Conservation (phyloP, 2,329 filamentous ascomycete genomes). For the Myrmaecium sp. region DNA sequence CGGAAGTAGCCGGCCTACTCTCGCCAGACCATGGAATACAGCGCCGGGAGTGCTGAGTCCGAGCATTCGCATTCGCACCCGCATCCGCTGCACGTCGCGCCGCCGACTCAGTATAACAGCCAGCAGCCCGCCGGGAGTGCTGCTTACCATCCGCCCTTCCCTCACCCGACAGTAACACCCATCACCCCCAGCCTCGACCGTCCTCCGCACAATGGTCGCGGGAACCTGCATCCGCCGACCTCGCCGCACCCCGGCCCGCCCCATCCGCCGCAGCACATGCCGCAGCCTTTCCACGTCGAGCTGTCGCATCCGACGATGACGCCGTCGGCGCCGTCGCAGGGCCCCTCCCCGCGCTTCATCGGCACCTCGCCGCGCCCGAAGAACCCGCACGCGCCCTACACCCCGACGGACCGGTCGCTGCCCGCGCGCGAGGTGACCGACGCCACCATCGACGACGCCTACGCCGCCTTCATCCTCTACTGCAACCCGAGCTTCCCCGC, state of each 20-base stretch:
- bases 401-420: slow-evolving; percentile 34
- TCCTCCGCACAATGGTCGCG: slow-evolving; percentile 15
- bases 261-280: slow-evolving; percentile 10
- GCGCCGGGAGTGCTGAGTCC: slow-evolving; percentile 1
- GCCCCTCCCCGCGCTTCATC: slow-evolving; percentile 21
- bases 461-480: slow-evolving; percentile 70
- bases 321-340: slow-evolving; percentile 18
- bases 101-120: slow-evolving; percentile 18
- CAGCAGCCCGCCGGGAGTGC: slow-evolving; percentile 12
- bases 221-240: slow-evolving; percentile 15
- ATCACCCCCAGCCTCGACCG: slow-evolving; percentile 9
- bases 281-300: slow-evolving; percentile 20
- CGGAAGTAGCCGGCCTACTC: neutral
- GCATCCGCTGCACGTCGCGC: slow-evolving; percentile 15
- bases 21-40: neutral
- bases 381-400: slow-evolving; percentile 14
- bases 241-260: slow-evolving; percentile 5
- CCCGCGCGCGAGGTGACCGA: slow-evolving; percentile 53
- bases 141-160: slow-evolving; percentile 8
- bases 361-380: slow-evolving; percentile 20
- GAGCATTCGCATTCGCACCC: slow-evolving; percentile 14
- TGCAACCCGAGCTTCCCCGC: slow-evolving; percentile 70
- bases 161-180: neutral
- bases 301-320: slow-evolving; percentile 19
- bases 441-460: slow-evolving; percentile 63